Conservation (phyloP, 257 asterid genomes). For the Solanum pimpinellifolium region DNA sequence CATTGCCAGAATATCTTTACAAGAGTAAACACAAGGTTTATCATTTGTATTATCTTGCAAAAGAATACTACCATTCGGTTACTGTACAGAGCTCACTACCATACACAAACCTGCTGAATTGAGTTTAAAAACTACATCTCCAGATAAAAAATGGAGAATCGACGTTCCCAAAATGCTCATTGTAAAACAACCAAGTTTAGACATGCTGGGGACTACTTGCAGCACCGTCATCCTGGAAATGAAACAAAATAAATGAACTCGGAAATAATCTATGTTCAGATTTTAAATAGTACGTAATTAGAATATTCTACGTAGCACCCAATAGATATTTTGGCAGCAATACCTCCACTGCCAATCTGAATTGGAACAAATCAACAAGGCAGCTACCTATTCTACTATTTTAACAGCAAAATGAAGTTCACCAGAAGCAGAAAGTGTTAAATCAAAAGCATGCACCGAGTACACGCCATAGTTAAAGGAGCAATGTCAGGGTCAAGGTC, state of each 20-base stretch:
- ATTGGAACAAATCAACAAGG: not conserved
- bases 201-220: slow-evolving; percentile 31
- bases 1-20: slow-evolving; percentile 6
- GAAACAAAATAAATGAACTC: not conserved
- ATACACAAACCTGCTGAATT: slow-evolving; percentile 13
- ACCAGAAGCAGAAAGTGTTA: not conserved
- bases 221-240: slow-evolving; percentile 47
- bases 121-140: not conserved
- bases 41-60: slow-evolving; percentile 4
- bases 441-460: not conserved
- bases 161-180: not conserved
- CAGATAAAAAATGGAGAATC: not conserved
- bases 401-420: not conserved
- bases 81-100: slow-evolving; percentile 41
- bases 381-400: not conserved
- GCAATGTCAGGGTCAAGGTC: not conserved
- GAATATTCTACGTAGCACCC: not conserved
- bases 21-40: not conserved
- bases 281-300: not conserved
- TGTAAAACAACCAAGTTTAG: slow-evolving; percentile 16
- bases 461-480: not conserved
- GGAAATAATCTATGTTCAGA: not conserved
- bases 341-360: not conserved
- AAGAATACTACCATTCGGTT: slow-evolving; percentile 15
- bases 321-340: not conserved